These are phyloP conservation scores for Herpetospermum pedunculosum DNA, from an alignment of 306 rosid species.

Conservation along the genomic window DNA sequence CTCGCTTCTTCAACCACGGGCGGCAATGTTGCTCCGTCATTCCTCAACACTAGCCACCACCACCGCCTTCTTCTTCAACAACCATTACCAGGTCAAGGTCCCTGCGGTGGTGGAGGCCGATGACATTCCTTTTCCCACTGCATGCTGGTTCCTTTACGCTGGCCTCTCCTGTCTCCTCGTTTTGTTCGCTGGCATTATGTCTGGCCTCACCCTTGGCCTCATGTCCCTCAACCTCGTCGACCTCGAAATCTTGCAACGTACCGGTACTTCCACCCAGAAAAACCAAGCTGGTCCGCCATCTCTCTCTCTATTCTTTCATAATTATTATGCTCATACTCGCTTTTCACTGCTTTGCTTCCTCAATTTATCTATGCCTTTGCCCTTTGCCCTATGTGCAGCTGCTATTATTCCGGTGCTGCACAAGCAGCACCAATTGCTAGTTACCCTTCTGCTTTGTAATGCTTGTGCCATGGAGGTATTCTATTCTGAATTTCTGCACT, in stretches of 20 bases:
- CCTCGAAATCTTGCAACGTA: slow-evolving; percentile 73
- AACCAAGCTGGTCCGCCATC: slow-evolving; percentile 57
- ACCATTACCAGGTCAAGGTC: neutral
- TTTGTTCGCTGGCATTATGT: slow-evolving; percentile 85
- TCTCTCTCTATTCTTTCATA: neutral
- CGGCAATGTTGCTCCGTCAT: neutral
- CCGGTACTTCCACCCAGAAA: slow-evolving; percentile 51
- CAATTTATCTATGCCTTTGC: neutral
- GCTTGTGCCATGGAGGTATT: slow-evolving; percentile 96
- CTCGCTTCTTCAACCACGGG: too few species aligned
- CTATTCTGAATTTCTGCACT: neutral
- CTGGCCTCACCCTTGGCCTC: slow-evolving; percentile 77
- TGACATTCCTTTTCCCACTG: slow-evolving; percentile 44
- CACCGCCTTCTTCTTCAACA: neutral
- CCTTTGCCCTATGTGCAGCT: slow-evolving; percentile 24
- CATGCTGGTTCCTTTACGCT: slow-evolving; percentile 58
- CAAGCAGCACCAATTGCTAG: slow-evolving; percentile 83
- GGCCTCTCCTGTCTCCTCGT: slow-evolving; percentile 54
- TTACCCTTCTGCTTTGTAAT: slow-evolving; percentile 74
- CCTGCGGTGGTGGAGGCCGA: slow-evolving; percentile 39
- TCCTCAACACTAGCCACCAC: neutral
- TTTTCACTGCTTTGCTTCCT: neutral
- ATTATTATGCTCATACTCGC: neutral
- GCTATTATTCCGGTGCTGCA: slow-evolving; percentile 60
- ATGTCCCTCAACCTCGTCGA: slow-evolving; percentile 73